Evolutionary conservation across 1,284 basidiomycete species (phyloP), one percentile per base, ranked within the genome.

Genomic region (Sporisorium reilianum): DNA sequence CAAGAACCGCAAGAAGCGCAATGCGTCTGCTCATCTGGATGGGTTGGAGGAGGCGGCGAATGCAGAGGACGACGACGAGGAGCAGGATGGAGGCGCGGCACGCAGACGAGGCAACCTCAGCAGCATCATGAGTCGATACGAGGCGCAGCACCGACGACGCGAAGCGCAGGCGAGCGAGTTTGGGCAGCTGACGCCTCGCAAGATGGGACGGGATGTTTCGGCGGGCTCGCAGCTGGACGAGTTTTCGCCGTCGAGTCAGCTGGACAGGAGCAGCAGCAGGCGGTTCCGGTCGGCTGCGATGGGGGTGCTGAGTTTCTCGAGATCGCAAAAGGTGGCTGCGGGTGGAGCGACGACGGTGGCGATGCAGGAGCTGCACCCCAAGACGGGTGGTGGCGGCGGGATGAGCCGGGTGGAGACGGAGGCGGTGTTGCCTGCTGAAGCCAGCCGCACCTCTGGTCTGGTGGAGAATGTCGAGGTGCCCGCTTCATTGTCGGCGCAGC

Each of bases 111-210:
- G 34, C 4, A 55, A 49, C 16, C 30, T 28, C 26, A 61, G 64
- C 52, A 57, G 55, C 28, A 75, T 75, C 61, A 75, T 75, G 73
- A 68, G 51, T 12, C 55, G 73, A n/a, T 75, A 75, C 52, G 73
- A 71, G 26, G 68, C 55, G 3, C 50, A 55, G 48, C 64, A 67
- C 23, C 55, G 60, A 5, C 60, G 64, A 52, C 49, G 56, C 5
- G 71, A 53, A 25, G 63, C 53, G 30, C 54, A 66, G 40, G 55
- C 56, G 44, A 70, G 66, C 56, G 72, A 75, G 30, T 69, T 69
- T 48, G 72, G 72, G 30, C 55, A 51, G 26, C 22, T 55, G 59
- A 55, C 60, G 40, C 60, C 51, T 26, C 49, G 45, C 46, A 46
- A 44, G 12, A 44, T 60, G 67, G 54, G 60, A 2, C 56, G 66